Base-by-base conservation (phyloP, 2,329 filamentous ascomycete genomes). In the Emmonsia crescens region DNA sequence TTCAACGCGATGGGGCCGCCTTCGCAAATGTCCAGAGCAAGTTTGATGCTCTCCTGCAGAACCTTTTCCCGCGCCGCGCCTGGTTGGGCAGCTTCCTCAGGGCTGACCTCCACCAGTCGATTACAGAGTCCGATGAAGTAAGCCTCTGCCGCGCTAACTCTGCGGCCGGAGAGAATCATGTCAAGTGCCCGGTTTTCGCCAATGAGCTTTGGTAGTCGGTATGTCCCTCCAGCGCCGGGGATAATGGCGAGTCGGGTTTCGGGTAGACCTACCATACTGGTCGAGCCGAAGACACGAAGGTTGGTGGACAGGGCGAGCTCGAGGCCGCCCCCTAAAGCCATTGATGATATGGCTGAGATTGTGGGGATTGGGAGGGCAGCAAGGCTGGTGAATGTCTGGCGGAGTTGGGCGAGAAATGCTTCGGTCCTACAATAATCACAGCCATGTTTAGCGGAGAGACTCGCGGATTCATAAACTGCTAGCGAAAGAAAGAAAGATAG, bases 181-280 rank as follows among this genome's bases (percentile, higher is more conserved):
- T 99, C 93, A 58, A 92, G 83, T n/a, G 94, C 94, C 61, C 91
- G 85, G 31, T 82, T 80, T 29, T 88, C 77, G 5, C 94, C 94
- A 66, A 99, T 87, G 24, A 99, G 76, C 9, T 82, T 83, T 1
- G 91, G 91, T 0, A 99, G 85, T 10, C 94, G 87, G 75, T 91
- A 90, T 0, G 93, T 97, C 63, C 93, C 94, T 51, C 94, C 94
- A 1, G 93, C 94, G 63, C 94, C 94, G 2, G 94, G 94, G 66
- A 99, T 89, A 72, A 99, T 99, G 61, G 89, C 94, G 2, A 99
- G 83, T 2, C 92, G 83, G 1, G 94, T 97, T 74, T 99, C 94
- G 1, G 94, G 94, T 5, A 97, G 84, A 0, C 86, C 92, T 60
- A 99, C 85, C 29, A 81, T 78, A 19, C 91, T 89, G 40, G 86